phyloP scores from a whole-genome alignment of 202 grass and related monocot species.

The Panicum hallii region DNA sequence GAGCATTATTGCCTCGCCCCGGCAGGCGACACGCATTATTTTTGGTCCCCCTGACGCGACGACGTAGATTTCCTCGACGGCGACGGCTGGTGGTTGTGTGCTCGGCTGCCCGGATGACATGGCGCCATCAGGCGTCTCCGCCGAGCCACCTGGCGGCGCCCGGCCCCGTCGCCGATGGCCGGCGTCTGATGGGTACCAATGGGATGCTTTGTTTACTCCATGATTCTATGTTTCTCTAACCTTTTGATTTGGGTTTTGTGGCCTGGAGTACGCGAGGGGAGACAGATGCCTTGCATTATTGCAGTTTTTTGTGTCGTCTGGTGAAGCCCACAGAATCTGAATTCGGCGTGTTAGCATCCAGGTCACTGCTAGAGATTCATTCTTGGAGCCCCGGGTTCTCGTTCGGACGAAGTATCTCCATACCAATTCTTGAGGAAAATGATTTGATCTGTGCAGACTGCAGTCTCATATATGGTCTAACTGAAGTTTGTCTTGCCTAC shows the following conservation, averaged over 20 bases:
- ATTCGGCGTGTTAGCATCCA: neutral
- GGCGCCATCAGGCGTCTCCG: neutral
- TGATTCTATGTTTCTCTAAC: neutral
- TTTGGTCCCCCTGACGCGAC: neutral
- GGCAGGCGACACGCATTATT: constrained; percentile 14
- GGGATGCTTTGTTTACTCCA: neutral
- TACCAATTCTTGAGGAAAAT: neutral
- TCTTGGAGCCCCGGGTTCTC: neutral
- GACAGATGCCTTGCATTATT: neutral
- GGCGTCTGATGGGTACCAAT: neutral
- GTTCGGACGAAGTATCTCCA: neutral
- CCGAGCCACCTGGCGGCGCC: constrained; percentile 21
- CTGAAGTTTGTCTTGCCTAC: neutral
- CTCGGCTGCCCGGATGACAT: neutral
- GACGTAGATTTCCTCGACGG: constrained; percentile 20
- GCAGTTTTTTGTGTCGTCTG: neutral
- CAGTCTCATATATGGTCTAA: neutral
- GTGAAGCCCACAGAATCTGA: constrained; percentile 29
- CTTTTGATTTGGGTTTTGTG: constrained; percentile 11
- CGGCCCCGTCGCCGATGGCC: neutral
- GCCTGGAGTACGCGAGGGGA: neutral
- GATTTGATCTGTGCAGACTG: neutral
- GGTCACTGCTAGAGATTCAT: neutral
- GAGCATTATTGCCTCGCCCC: constrained; percentile 44
- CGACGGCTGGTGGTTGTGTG: neutral